A percentile compares a stretch with the other conserved stretches of the same genome.
These are phyloP conservation scores for Russula vinacea DNA, from an alignment of 768 basidiomycete species.

Conservation along the genomic window DNA sequence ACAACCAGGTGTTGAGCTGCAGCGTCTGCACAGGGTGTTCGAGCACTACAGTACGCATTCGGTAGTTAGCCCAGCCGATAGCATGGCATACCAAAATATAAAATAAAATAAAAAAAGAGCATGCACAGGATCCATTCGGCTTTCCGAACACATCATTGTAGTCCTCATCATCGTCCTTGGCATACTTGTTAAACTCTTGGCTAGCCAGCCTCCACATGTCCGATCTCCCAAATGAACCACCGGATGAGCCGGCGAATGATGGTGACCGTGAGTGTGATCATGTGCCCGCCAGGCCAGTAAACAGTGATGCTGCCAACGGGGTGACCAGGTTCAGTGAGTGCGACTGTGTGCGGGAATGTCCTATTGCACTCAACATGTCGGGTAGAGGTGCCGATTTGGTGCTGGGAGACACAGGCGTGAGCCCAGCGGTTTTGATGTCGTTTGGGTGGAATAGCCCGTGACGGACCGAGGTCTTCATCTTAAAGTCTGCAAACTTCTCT, in stretches of 20 bases:
- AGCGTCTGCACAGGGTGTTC: conserved; percentile 70
- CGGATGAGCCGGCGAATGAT: conserved; percentile 40
- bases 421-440: conserved; percentile 78
- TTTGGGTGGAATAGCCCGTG: conserved; percentile 84
- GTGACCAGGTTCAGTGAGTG: too few species aligned
- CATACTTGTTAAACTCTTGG: too few species aligned
- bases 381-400: conserved; percentile 70
- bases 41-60: conserved; percentile 41
- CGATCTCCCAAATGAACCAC: conserved; percentile 62
- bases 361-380: conserved; percentile 34
- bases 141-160: conserved; percentile 95
- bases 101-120: not conserved
- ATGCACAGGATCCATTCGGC: conserved; percentile 59
- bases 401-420: conserved; percentile 49
- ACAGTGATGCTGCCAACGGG: conserved; percentile 35
- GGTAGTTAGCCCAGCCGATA: too few species aligned
- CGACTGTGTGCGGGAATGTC: too few species aligned
- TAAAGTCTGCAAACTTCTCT: too few species aligned
- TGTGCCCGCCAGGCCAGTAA: conserved; percentile 42
- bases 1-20: conserved; percentile 80
- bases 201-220: conserved; percentile 56
- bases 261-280: conserved; percentile 27
- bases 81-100: not conserved
- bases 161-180: conserved; percentile 86
- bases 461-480: too few species aligned